Evolutionary conservation across 2,329 filamentous ascomycete genomes (phyloP).

Genomic region (Raffaelea ambrosiae): DNA sequence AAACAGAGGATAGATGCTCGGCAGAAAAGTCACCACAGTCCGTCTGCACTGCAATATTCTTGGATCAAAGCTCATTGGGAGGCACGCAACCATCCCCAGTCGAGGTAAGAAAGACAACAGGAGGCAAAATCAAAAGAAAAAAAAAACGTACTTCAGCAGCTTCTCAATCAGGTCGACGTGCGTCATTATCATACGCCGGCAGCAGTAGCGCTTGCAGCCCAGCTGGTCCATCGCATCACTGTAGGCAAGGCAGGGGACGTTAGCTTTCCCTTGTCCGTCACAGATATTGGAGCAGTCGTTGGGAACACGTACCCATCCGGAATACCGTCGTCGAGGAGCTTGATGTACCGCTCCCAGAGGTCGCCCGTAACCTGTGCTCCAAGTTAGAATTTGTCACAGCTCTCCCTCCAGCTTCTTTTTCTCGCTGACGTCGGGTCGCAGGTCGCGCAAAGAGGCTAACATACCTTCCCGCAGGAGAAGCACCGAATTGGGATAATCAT

Average conservation of each 20-base stretch:
- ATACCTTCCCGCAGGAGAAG: conserved; percentile 98
- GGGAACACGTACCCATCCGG: conserved; percentile 60
- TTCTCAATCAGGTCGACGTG: conserved; percentile 99
- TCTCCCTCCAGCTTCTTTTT: conserved; percentile 17
- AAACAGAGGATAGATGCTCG: too few relatives aligned
- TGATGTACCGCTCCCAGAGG: conserved; percentile 93
- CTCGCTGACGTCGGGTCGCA: not conserved
- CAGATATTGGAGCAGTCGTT: not conserved
- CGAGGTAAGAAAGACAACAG: not conserved
- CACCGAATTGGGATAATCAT: conserved; percentile 99
- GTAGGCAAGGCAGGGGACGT: too few relatives aligned
- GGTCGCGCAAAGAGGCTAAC: conserved; percentile 10
- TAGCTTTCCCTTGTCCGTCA: not conserved
- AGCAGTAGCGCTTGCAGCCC: conserved; percentile 93
- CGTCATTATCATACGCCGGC: conserved; percentile 98
- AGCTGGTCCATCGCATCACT: conserved; percentile 96
- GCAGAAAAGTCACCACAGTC: too few relatives aligned
- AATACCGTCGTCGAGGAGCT: conserved; percentile 71
- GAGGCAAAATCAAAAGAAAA: too few relatives aligned
- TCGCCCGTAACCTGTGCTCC: conserved; percentile 79
- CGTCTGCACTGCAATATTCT: too few relatives aligned
- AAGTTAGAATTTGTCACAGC: conserved; percentile 6
- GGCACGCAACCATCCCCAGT: too few relatives aligned
- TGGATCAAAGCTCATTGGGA: too few relatives aligned
- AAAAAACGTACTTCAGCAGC: conserved; percentile 69